Conservation (phyloP, 208 protist species). For the Acanthamoeba lenticulata region DNA sequence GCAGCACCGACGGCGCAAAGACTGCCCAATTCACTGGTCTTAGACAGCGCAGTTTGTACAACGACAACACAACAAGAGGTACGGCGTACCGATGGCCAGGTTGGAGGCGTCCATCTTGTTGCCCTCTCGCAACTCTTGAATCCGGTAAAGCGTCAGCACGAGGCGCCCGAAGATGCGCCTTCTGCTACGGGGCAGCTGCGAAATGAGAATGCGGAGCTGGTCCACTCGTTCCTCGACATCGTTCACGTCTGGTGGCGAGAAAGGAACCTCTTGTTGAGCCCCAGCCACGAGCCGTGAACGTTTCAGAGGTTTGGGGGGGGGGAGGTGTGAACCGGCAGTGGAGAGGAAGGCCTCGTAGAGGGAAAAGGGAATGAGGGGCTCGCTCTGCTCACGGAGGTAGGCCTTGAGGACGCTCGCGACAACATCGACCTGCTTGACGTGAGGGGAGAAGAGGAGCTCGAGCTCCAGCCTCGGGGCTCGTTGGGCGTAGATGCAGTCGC, state of each 20-base stretch:
- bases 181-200: neutral
- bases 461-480: neutral
- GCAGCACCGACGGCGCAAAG: neutral
- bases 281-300: neutral
- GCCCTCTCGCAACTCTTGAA: neutral
- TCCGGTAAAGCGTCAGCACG: neutral
- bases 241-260: neutral
- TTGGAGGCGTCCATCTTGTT: slow-evolving; percentile 33
- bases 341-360: neutral
- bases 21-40: too few relatives aligned
- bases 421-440: neutral
- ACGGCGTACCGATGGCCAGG: neutral
- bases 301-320: neutral
- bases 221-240: neutral
- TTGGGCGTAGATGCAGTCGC: neutral
- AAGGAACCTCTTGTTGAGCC: too few relatives aligned
- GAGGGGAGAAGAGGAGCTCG: neutral
- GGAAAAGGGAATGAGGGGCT: neutral
- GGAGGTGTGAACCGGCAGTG: neutral
- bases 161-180: neutral
- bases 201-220: neutral
- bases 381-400: neutral
- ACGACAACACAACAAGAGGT: neutral
- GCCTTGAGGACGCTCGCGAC: slow-evolving; percentile 4
- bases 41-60: neutral